These are phyloP conservation scores for Cylindrotheca fusiformis DNA, from an alignment of 108 stramenopile genomes.

Conservation along the genomic window DNA sequence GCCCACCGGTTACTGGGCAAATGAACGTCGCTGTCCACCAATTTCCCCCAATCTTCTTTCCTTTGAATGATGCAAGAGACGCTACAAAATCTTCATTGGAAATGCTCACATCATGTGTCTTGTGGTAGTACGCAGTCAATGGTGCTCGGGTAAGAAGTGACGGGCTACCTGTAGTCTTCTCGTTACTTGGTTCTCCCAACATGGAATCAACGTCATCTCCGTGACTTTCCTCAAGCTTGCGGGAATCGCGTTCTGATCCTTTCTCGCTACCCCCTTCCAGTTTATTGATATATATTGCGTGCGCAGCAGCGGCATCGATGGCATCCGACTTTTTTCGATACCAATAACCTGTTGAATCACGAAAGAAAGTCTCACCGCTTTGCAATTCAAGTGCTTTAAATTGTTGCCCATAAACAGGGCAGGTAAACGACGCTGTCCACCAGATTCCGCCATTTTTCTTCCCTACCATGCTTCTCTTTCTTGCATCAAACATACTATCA, in stretches of 20 bases:
- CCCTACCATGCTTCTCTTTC: neutral
- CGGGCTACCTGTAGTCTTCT: neutral
- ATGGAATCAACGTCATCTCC: neutral
- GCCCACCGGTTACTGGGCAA: slow-evolving; percentile 31
- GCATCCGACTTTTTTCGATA: slow-evolving; percentile 33
- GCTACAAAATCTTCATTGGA: slow-evolving; percentile 30
- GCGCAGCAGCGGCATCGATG: slow-evolving; percentile 36
- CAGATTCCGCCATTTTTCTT: slow-evolving; percentile 20
- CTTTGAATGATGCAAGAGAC: slow-evolving; percentile 7
- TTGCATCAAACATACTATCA: neutral
- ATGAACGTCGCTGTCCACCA: slow-evolving; percentile 38
- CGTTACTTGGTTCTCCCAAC: neutral
- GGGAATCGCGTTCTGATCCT: too few species aligned
- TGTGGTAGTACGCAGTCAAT: slow-evolving; percentile 11
- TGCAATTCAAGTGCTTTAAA: slow-evolving; percentile 16
- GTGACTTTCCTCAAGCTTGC: neutral
- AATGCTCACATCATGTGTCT: slow-evolving; percentile 8
- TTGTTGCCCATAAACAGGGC: slow-evolving; percentile 14
- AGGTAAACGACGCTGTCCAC: slow-evolving; percentile 34
- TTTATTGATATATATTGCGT: slow-evolving; percentile 26
- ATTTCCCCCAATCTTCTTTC: slow-evolving; percentile 3
- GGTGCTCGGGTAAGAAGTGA: neutral
- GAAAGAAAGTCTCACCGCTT: neutral
- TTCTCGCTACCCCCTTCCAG: neutral
- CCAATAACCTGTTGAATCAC: slow-evolving; percentile 11